Evolutionary conservation across 2,329 filamentous ascomycete genomes (phyloP).

Genomic region (Zopfia rhizophila): DNA sequence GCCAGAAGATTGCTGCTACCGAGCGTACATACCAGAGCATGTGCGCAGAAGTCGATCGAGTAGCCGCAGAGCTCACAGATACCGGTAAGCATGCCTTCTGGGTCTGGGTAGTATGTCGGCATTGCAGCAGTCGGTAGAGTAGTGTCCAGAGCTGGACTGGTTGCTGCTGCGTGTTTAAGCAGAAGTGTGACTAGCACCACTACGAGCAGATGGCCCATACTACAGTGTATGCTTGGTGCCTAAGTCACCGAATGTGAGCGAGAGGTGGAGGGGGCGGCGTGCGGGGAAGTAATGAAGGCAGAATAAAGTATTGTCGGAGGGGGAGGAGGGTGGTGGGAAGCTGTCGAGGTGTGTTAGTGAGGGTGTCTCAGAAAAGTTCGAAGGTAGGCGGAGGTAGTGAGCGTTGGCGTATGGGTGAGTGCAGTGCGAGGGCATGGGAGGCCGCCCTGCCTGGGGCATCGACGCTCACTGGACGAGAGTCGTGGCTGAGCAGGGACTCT

Average conservation of each 20-base stretch:
- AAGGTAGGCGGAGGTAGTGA: slow-evolving; percentile 25
- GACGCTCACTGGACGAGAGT: slow-evolving; percentile 26
- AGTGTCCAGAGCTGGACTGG: slow-evolving; percentile 37
- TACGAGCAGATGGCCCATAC: slow-evolving; percentile 41
- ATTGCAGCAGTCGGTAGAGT: slow-evolving; percentile 29
- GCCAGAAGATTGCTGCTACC: background rate
- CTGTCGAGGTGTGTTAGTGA: slow-evolving; percentile 7
- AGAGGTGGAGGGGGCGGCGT: background rate
- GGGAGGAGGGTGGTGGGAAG: slow-evolving; percentile 2
- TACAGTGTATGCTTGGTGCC: slow-evolving; percentile 8
- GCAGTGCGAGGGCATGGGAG: slow-evolving; percentile 18
- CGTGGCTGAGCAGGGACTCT: slow-evolving; percentile 36
- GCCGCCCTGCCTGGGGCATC: slow-evolving; percentile 39
- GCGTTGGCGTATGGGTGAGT: slow-evolving; percentile 23
- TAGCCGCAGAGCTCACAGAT: slow-evolving; percentile 39
- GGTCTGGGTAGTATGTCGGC: slow-evolving; percentile 35
- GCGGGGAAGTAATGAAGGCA: background rate
- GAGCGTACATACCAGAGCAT: slow-evolving; percentile 27
- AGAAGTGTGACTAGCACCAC: slow-evolving; percentile 39
- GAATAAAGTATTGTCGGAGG: background rate
- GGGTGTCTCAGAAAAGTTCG: slow-evolving; percentile 19
- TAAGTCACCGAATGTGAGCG: background rate
- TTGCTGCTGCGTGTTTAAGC: slow-evolving; percentile 36
- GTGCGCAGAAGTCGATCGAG: slow-evolving; percentile 30
- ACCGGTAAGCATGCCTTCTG: slow-evolving; percentile 35